phyloP scores from a whole-genome alignment of 768 basidiomycete genomes.

The Mycena alexandri region DNA sequence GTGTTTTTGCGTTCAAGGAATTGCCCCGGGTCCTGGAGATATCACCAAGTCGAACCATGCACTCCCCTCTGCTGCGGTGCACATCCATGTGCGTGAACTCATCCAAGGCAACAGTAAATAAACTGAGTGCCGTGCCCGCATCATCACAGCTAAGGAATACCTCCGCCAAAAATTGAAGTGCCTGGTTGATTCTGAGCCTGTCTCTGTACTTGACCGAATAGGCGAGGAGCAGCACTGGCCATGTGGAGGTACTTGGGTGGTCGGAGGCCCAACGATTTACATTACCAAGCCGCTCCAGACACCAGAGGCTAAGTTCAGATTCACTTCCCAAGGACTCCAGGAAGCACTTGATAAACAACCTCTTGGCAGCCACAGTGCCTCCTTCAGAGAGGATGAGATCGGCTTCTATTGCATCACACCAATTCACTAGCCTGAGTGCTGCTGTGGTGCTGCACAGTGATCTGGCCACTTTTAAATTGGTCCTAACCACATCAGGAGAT shows the following conservation, averaged over 20 bases:
- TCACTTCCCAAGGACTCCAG: neutral
- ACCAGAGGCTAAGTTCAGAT: neutral
- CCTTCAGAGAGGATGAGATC: neutral
- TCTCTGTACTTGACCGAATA: neutral
- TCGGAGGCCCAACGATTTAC: neutral
- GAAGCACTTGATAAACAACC: neutral
- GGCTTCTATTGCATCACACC: neutral
- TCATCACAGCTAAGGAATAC: neutral
- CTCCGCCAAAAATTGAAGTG: neutral
- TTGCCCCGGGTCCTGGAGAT: neutral
- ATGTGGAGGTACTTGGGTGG: neutral
- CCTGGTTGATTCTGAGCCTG: neutral
- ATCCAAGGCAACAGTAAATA: neutral
- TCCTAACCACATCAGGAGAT: neutral
- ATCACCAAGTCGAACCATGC: neutral
- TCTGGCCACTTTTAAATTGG: neutral
- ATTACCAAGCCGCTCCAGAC: neutral
- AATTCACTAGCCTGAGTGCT: neutral
- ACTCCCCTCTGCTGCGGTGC: conserved; percentile 1
- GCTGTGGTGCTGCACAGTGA: neutral
- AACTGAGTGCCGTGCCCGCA: neutral
- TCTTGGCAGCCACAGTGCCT: too few relatives aligned
- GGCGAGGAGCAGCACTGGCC: neutral
- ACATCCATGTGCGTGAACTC: conserved; percentile 4
- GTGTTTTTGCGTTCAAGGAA: neutral